Base-by-base conservation (phyloP, 1,284 basidiomycete species). In the Leccinum subrobustum region DNA sequence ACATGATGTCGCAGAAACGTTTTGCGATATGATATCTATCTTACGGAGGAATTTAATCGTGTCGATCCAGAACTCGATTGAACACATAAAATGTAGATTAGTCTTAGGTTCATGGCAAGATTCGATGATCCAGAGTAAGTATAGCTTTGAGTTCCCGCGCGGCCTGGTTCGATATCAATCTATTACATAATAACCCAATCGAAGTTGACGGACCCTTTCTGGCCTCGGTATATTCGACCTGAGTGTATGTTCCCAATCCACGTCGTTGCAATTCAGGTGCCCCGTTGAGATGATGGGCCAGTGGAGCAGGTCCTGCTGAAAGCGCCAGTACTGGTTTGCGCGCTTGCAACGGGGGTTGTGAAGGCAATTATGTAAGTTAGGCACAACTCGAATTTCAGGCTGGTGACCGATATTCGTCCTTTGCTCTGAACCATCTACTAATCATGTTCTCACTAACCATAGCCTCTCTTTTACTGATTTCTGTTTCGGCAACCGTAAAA, bases 381-480 rank as follows among this genome's bases (percentile, higher is more conserved):
- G 23, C 31, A 47, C 16, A 35, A 33, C 33, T 33, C 0, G 33
- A 33, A 56, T 27, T 57, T 31, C 29, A 25, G 25, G 25, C 3
- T 9, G 48, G 33, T 20, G 25, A 16, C 11, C 11, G 0, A 31
- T 16, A 27, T 51, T 4, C 47, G 18, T 44, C n/a, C 55, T 18
- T 57, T 64, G 31, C 29, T n/a, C 55, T 6, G 29, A 60, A 60
- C 56, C 31, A 18, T 35, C 42, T 39, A 33, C 51, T 50, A 58
- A 58, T 23, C 54, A 82, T 82, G 81, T 67, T 78, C 64, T 60
- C 77, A 54, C 79, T 77, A 64, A 81, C 84, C 71, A 65, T 83
- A 76, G 78, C 77, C 81, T 79, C 83, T 81, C 83, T 87, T 84
- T 81, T 84, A 60, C 70, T 80, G 53, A 73, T 84, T 64, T 81